Evolutionary conservation across 257 asterid species (phyloP), one percentile per base, ranked within the genome.

Genomic region (Plantago ovata): DNA sequence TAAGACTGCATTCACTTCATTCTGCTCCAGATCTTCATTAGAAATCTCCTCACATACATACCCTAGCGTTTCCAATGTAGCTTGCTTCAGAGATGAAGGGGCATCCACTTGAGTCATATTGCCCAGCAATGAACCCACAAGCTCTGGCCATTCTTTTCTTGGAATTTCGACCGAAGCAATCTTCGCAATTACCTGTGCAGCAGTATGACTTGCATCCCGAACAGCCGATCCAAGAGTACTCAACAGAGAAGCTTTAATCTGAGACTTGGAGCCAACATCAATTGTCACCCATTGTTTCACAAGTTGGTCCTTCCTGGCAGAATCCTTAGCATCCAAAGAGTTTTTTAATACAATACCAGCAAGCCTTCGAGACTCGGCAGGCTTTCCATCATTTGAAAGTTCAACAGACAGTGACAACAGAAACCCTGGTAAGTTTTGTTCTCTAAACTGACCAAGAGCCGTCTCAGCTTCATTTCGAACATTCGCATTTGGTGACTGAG

Each of bases 11-110:
- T 89, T 89, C 11, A 89, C 97, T 77, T 86, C 94, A 7, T 81
- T 89, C 73, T 89, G 95, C 56, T 61, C 79, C 33, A 89, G 82
- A 76, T 81, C 97, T 40, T 66, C 82, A 44, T 78, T 74, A 45
- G 94, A 81, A 66, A 89, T 84, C 79, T 86, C 97, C 77, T 89
- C 97, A 57, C 97, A 89, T 23, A 89, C 89, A 44, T 80, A 89
- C 38, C 97, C 95, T 33, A 89, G 92, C 5, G 95, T 75, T 76
- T 86, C 97, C 55, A 89, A 56, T 24, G 97, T 86, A 20, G 97
- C 92, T 68, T 84, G 94, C 63, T 74, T 89, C 44, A 89, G 62
- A 3, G 75, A 76, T 28, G 91, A 65, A 48, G 94, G 79, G 38
- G 71, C 78, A 56, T 82, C 87, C 33, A 71, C 80, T 47, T 78